Evolutionary conservation across 169 alveolate species (phyloP).

Genomic region (Pseudocohnilembus persalinus): DNA sequence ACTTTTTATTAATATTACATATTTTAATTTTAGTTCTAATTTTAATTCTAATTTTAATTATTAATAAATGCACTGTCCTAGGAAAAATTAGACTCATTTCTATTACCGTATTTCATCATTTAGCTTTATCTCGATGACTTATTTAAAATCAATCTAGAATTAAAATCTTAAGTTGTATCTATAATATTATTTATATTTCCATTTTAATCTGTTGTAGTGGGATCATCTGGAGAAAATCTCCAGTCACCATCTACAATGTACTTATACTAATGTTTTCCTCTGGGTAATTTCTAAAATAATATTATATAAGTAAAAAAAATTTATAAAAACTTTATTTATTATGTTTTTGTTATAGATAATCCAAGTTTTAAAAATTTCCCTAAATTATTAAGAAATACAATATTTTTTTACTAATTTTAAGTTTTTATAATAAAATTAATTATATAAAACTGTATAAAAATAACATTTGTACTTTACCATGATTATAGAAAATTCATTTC

Average conservation of each 20-base stretch:
- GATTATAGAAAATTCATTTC: slow-evolving; percentile 52
- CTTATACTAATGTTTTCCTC: slow-evolving; percentile 68
- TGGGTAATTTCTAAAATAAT: slow-evolving; percentile 42
- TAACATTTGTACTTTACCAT: slow-evolving; percentile 11
- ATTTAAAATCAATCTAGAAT: slow-evolving; percentile 1
- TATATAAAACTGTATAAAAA: not conserved
- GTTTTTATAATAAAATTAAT: no score
- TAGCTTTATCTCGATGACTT: not conserved
- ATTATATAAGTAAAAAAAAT: not conserved
- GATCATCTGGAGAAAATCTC: slow-evolving; percentile 80
- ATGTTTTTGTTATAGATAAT: no score
- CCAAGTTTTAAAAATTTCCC: no score
- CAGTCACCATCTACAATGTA: slow-evolving; percentile 84
- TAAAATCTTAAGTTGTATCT: slow-evolving; percentile 56
- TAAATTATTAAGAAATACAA: no score
- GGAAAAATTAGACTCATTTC: slow-evolving; percentile 20
- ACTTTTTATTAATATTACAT: not conserved
- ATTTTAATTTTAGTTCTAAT: not conserved
- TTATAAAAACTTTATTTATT: no score
- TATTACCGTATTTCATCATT: slow-evolving; percentile 22
- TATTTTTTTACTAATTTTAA: no score
- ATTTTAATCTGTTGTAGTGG: slow-evolving; percentile 61
- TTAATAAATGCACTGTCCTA: slow-evolving; percentile 7
- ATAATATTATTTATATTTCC: slow-evolving; percentile 81
- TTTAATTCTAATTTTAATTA: no score